These are phyloP conservation scores for Carpinus fangiana DNA, from an alignment of 306 rosid species.

Conservation along the genomic window DNA sequence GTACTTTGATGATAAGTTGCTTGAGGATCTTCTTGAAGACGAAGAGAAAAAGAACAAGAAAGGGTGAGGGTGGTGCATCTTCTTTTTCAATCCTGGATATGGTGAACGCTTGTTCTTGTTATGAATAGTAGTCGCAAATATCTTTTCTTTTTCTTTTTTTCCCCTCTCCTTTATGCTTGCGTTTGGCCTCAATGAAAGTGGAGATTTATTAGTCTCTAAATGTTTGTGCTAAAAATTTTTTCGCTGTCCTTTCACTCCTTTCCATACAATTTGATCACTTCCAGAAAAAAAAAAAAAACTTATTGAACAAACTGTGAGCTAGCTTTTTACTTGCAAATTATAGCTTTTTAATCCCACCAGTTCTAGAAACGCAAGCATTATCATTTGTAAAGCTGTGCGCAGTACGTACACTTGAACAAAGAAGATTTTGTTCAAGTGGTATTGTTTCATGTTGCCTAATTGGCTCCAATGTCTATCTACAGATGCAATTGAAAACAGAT, in stretches of 20 bases:
- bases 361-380: not conserved
- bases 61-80: not conserved
- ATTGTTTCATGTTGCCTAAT: not conserved
- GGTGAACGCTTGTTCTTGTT: not conserved
- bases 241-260: not conserved
- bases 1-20: constrained; percentile 65
- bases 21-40: constrained; percentile 82
- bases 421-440: not conserved
- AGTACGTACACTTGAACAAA: not conserved
- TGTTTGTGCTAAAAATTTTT: not conserved
- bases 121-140: too few species aligned
- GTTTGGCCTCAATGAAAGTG: not conserved
- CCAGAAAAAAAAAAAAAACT: too few species aligned
- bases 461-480: not conserved
- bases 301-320: too few species aligned
- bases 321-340: not conserved
- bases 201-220: not conserved
- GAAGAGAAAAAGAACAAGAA: constrained; percentile 47
- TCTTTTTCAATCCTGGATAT: too few species aligned
- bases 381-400: not conserved
- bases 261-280: not conserved
- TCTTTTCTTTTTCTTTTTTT: not conserved
- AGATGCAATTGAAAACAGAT: not conserved
- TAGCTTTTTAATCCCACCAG: not conserved
- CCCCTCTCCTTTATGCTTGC: not conserved